Conservation (phyloP, 106 monocot genomes). For the Dendrobium huoshanense region DNA sequence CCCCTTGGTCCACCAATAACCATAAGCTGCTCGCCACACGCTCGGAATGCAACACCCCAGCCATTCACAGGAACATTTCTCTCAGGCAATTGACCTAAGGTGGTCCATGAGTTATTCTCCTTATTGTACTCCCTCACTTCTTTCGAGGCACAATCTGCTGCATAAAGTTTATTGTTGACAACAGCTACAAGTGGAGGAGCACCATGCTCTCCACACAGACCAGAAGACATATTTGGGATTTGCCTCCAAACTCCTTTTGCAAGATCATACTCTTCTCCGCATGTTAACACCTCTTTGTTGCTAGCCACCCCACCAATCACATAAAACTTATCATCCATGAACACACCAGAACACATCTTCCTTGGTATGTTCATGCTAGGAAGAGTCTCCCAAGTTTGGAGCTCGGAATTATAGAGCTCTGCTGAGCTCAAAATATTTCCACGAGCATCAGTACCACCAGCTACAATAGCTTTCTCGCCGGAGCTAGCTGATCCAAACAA, state of each 20-base stretch:
- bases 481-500: conserved; percentile 80
- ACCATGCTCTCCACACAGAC: conserved; percentile 40
- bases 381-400: conserved; percentile 49
- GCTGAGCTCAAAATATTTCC: conserved; percentile 53
- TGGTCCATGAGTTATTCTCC: conserved; percentile 43
- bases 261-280: conserved; percentile 73
- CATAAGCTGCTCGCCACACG: conserved; percentile 46
- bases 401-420: conserved; percentile 71
- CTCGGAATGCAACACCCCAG: conserved; percentile 82
- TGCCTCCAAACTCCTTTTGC: conserved; percentile 44
- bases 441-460: conserved; percentile 48
- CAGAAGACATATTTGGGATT: conserved; percentile 61
- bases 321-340: conserved; percentile 82
- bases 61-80: conserved; percentile 58
- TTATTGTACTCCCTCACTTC: conserved; percentile 63
- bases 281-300: conserved; percentile 41
- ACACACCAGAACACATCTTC: conserved; percentile 82
- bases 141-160: conserved; percentile 58
- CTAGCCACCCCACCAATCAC: conserved; percentile 65
- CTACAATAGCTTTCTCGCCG: conserved; percentile 59
- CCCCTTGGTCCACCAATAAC: conserved; percentile 46
- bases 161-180: conserved; percentile 69
- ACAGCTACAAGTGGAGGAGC: conserved; percentile 84
- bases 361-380: conserved; percentile 62
- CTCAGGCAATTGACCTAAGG: conserved; percentile 54